Evolutionary conservation across 805 yeast genomes (phyloP).

Genomic region (Saccharomycopsis synnaedendra): DNA sequence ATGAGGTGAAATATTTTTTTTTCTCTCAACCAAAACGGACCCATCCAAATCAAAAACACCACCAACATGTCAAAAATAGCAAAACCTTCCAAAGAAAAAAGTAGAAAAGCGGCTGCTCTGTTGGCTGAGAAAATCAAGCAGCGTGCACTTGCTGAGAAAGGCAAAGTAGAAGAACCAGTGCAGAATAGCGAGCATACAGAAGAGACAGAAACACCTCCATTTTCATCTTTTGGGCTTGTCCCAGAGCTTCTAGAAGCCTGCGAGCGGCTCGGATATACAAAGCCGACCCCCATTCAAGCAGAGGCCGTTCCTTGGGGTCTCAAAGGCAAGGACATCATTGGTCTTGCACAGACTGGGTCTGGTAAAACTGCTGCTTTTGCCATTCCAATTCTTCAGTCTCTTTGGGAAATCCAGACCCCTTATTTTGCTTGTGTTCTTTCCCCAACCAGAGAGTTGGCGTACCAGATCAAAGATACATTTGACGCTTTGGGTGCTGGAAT

Average conservation of each 20-base stretch:
- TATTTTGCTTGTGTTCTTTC: constrained; percentile 82
- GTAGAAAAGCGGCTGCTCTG: constrained; percentile 26
- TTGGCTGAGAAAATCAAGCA: constrained; percentile 46
- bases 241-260: constrained; percentile 78
- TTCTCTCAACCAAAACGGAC: not conserved
- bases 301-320: constrained; percentile 87
- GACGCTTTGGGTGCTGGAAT: constrained; percentile 85
- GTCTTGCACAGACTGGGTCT: constrained; percentile 95
- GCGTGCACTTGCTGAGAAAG: constrained; percentile 24
- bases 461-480: constrained; percentile 86
- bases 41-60: not conserved
- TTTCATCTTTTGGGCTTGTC: constrained; percentile 50
- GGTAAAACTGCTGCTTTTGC: constrained; percentile 99
- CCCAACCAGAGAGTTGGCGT: constrained; percentile 78
- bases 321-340: constrained; percentile 85
- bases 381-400: constrained; percentile 80
- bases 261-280: constrained; percentile 56
- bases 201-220: constrained; percentile 21
- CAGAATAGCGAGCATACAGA: constrained; percentile 17
- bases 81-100: constrained; percentile 18
- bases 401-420: constrained; percentile 84
- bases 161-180: constrained; percentile 6
- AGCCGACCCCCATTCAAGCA: constrained; percentile 90
- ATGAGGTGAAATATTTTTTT: constrained; percentile 4
- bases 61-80: not conserved